Evolutionary conservation across 768 basidiomycete genomes (phyloP), one percentile per base, ranked within the genome.

Genomic region (Roridomyces roridus): DNA sequence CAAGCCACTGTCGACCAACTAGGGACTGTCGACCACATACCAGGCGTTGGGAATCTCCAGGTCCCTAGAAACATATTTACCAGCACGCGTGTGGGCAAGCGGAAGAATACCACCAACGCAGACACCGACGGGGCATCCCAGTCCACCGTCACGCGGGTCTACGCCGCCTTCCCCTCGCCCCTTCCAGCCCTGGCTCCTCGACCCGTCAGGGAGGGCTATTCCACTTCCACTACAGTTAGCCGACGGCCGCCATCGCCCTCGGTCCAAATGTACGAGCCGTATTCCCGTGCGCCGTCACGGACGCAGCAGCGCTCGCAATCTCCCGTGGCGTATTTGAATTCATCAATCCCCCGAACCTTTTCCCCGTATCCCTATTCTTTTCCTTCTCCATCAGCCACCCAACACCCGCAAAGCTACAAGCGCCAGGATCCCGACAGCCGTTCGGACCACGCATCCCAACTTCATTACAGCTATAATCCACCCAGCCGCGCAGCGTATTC

Each of bases 1-100:
- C 89, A 91, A 61, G 75, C 80, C 5, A 90, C 88, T 0, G 84
- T 91, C 24, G 88, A 91, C 68, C 77, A 85, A 39, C 77, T 93
- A 34, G 80, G 82, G 41, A 88, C 86, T 5, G 84, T 93, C 46
- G 90, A 92, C 59, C 84, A 89, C 59, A 76, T 89, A 65, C 78
- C 78, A 12, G 71, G 71, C 21, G 77, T 92, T 14, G 77, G 79
- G 29, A 83, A 85, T 51, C 75, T 91, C 44, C 70, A 74, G n/a
- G 84, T 91, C 0, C 88, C 91, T 2, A 80, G 85, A 0, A 86
- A 84, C 12, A 70, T 84, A 46, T 91, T 90, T 72, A 84, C 82
- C 65, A 89, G 85, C 67, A 86, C 86, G n/a, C 79, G 85, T 49
- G 73, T 84, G 18, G 76, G 72, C 60, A 86, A 86, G 66, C 78